Evolutionary conservation across 495 filamentous ascomycete species (phyloP), one percentile per base, ranked within the genome.

Genomic region (Penicillium steckii): DNA sequence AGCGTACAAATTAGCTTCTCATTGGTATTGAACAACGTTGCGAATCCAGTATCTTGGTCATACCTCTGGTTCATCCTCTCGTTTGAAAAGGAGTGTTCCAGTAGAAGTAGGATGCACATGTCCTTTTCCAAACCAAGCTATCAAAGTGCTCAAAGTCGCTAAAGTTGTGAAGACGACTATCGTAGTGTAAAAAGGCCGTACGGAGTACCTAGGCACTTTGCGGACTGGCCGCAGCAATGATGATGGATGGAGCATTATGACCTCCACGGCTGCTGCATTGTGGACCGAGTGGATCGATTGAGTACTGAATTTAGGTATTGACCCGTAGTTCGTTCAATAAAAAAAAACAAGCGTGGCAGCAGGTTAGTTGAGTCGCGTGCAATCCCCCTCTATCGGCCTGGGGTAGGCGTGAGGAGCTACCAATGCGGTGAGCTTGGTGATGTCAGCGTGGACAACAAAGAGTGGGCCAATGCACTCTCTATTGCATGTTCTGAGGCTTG

Each of bases 21-120:
- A 13, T 17, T 19, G 12, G 4, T n/a, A 53, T 55, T 40, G 30
- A 47, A 53, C 43, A 42, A 46, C 44, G 18, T 7, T 22, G 42
- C 7, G 15, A 12, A 48, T 3, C 22, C 22, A 41, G 45, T 37
- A 45, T 37, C 4, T 33, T 13, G 48, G 53, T 26, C 12, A 50
- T 76, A 76, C 73, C 71, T 76, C 71, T 55, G 56, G 58, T 59
- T 62, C 64, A 15, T 54, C 53, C 15, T 67, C 61, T 18, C 69
- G 62, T 33, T 47, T 64, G 22, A 60, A 13, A 17, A 68, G 53
- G 24, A 50, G 37, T 29, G 48, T 33, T 47, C 40, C 44, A 19
- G 46, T 33, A 30, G 53, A 22, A 15, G 53, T 42, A 50, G 32
- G 23, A 21, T 49, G 48, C 24, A 24, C 23, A 22, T 46, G 46